Evolutionary conservation across 1,284 basidiomycete genomes (phyloP), one percentile per base, ranked within the genome.

Genomic region (Trichosporon inkin): DNA sequence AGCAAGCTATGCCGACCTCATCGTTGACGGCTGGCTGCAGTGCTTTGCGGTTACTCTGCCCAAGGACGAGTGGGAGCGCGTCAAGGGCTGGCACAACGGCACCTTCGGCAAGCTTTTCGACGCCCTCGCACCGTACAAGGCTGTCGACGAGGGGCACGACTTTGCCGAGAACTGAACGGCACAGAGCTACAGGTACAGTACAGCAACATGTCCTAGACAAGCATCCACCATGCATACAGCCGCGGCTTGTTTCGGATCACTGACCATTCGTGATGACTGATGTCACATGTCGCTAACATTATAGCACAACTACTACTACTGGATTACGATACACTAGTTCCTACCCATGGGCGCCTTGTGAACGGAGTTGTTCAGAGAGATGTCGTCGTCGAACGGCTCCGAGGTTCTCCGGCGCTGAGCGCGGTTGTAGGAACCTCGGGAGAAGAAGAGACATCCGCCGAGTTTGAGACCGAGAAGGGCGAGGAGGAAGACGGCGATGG

Each of bases 401-500:
- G 20, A 22, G 19, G 40, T 13, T 13, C 20, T 10, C 36, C 24
- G 20, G 16, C 32, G 20, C 16, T 38, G 8, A 35, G 35, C 34
- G 36, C 37, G 53, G 37, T 40, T 38, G 37, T 32, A 28, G 24
- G 20, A 28, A 6, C 19, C 11, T 10, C 53, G 53, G 10, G 53
- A 55, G 53, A 55, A 55, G 53, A 55, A 55, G 19, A 55, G 19
- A 19, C 19, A 39, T 1, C 37, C 37, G 16, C 37, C 17, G 7
- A 37, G 39, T 37, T 55, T 55, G 16, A 55, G 53, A 8, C 37
- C 53, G 14, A 38, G 36, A 14, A 55, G 20, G 13, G 37, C 53
- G 13, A 55, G 36, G 14, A 28, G 37, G 17, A 38, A 55, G 14
- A 32, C 37, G 10, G 17, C 40, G 10, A 55, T 38, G 3, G 49